Evolutionary conservation across 2,329 filamentous ascomycete species (phyloP).

Genomic region (Hortaea werneckii): DNA sequence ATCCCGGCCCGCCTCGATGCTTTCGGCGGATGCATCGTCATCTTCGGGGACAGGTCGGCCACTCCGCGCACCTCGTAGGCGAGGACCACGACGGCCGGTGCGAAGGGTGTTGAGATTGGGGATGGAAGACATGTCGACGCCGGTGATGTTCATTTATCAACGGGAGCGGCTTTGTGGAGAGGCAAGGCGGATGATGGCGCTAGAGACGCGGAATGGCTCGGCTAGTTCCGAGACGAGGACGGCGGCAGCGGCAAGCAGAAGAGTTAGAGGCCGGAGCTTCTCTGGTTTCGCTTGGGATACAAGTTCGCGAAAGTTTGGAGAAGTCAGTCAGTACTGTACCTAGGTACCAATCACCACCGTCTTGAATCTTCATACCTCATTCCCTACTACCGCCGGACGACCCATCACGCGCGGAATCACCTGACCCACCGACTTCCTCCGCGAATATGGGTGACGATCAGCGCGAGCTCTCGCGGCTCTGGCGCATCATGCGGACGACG

Average conservation of each 20-base stretch:
- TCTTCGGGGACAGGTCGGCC: constrained; percentile 16
- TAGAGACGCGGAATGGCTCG: neutral
- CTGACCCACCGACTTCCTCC: too few relatives aligned
- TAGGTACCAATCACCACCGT: too few relatives aligned
- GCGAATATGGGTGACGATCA: constrained; percentile 12
- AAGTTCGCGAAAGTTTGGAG: neutral
- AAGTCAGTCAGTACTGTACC: neutral
- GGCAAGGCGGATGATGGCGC: constrained; percentile 1
- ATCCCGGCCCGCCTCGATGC: constrained; percentile 46
- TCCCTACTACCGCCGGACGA: too few relatives aligned
- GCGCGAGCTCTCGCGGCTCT: constrained; percentile 52
- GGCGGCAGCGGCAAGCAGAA: too few relatives aligned
- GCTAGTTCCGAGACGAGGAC: neutral
- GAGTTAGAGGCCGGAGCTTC: too few relatives aligned
- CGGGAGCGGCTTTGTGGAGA: neutral
- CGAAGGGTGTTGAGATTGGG: constrained; percentile 62
- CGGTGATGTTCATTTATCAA: neutral
- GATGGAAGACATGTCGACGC: constrained; percentile 39
- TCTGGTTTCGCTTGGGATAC: neutral
- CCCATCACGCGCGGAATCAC: too few relatives aligned
- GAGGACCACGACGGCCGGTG: constrained; percentile 38
- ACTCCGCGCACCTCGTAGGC: constrained; percentile 39
- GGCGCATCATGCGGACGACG: constrained; percentile 87
- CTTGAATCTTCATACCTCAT: too few relatives aligned
- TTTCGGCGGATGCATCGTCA: constrained; percentile 12